Base-by-base conservation (phyloP, 2,329 filamentous ascomycete species). In the Diplocarpon mali region DNA sequence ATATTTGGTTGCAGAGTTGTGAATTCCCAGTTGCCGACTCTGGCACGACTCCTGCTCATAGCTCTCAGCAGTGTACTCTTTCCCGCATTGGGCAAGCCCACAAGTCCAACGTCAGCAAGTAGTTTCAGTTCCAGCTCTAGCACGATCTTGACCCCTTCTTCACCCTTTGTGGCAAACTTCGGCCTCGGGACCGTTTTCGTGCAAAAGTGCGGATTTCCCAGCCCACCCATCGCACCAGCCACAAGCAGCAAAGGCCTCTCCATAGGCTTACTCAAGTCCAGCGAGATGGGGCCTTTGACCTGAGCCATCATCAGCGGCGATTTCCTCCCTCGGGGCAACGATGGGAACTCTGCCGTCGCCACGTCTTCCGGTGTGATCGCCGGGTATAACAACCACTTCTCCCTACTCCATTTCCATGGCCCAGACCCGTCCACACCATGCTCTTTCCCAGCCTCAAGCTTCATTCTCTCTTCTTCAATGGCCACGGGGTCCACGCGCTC, bases 1-100 rank as follows among this genome's bases (percentile, higher is more conserved):
- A 98, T 93, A 55, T 94, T 95, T 2, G 92, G 92, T 55, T 89
- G 83, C 8, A 98, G 71, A 0, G 92, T 98, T 2, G 92, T 98
- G 63, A 98, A 98, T 9, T 88, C 90, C 92, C 92, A 98, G 62
- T 85, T 81, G 34, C 92, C 92, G 4, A 98, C 80, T 32, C 92
- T 78, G 1, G 92, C 86, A 48, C 88, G 82, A 61, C 85, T 93
- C 62, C 89, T 89, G 57, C 82, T 94, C 56, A 98, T 69, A 2
- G 89, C 82, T 14, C 92, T 80, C 13, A 96, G 73, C 1, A 98
- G 72, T 0, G 92, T 96, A 61, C 85, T 93, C 66, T 98, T 98
- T 8, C 92, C 92, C 4, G 90, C 92, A 62, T 98, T 98, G 1
- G 92, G 92, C 13, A 96, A 75, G 1, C 92, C 92, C 13, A 98